A percentile compares a stretch with the other conserved stretches of the same genome.
Conservation (phyloP, 306 rosid genomes). For the Cicer bijugum region DNA sequence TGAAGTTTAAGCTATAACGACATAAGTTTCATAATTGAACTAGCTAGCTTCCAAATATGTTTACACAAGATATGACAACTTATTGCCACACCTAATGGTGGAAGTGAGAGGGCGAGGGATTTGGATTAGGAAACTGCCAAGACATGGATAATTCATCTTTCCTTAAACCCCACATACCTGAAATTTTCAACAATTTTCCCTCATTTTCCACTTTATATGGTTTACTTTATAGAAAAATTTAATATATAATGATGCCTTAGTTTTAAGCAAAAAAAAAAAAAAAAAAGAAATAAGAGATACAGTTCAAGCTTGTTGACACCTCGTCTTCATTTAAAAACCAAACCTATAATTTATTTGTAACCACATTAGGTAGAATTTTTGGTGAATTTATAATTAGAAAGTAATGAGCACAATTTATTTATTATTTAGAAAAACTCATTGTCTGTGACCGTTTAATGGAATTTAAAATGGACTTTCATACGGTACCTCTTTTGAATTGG, state of each 20-base stretch:
- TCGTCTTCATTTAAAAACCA: slow-evolving; percentile 12
- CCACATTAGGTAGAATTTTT: slow-evolving; percentile 5
- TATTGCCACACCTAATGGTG: slow-evolving; percentile 43
- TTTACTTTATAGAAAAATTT: neutral
- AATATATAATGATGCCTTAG: slow-evolving; percentile 22
- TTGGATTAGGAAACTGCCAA: slow-evolving; percentile 52
- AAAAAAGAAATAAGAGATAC: neutral
- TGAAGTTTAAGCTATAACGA: slow-evolving; percentile 52
- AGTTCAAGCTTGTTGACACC: slow-evolving; percentile 31
- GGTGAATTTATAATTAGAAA: slow-evolving; percentile 18
- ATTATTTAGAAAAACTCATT: too few species aligned
- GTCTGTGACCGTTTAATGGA: neutral
- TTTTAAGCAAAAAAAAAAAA: slow-evolving; percentile 38
- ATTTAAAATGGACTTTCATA: neutral
- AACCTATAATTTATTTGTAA: neutral
- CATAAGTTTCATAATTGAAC: slow-evolving; percentile 41
- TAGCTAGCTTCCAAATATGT: slow-evolving; percentile 34
- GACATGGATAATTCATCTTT: slow-evolving; percentile 59
- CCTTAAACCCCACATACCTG: slow-evolving; percentile 49
- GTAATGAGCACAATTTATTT: neutral
- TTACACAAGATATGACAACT: slow-evolving; percentile 30
- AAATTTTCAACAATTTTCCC: slow-evolving; percentile 36
- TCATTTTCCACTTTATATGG: slow-evolving; percentile 20
- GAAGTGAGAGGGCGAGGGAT: slow-evolving; percentile 44
- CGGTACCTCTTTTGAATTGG: too few species aligned